Evolutionary conservation across 495 filamentous ascomycete genomes (phyloP).

Genomic region (Hypoxylon subgilvum): DNA sequence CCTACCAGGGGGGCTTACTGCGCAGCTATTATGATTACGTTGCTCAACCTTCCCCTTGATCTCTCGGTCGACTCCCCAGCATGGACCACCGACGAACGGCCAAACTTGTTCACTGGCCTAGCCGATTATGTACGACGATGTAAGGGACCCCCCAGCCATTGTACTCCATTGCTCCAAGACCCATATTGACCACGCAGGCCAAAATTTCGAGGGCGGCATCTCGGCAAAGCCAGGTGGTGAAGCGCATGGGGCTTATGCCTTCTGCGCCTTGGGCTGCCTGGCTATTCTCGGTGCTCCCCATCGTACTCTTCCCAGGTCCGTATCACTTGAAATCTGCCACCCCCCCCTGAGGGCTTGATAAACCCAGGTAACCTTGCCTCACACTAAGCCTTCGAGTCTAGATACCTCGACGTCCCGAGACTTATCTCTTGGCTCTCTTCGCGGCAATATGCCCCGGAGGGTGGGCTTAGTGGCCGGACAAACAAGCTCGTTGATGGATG

Average conservation of each 20-base stretch:
- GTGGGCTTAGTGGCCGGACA: conserved; percentile 89
- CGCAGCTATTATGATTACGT: conserved; percentile 77
- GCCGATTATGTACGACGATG: conserved; percentile 82
- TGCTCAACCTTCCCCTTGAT: conserved; percentile 81
- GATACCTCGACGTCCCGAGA: conserved; percentile 76
- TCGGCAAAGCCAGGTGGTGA: conserved; percentile 80
- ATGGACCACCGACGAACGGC: conserved; percentile 49
- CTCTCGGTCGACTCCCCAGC: conserved; percentile 69
- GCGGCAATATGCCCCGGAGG: conserved; percentile 89
- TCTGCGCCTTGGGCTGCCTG: conserved; percentile 88
- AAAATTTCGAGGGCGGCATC: conserved; percentile 94
- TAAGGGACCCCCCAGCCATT: conserved; percentile 51
- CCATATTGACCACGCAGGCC: conserved; percentile 61
- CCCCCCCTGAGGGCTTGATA: conserved; percentile 8
- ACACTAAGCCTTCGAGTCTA: conserved; percentile 41
- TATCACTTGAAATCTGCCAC: conserved; percentile 6
- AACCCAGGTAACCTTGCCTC: conserved; percentile 1
- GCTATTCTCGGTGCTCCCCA: conserved; percentile 80
- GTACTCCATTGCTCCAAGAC: conserved; percentile 8
- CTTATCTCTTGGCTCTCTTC: conserved; percentile 86
- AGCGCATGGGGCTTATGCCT: conserved; percentile 96
- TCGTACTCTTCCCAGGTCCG: conserved; percentile 69
- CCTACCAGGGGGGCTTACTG: conserved; percentile 81
- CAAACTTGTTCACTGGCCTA: conserved; percentile 68
- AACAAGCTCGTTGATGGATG: conserved; percentile 98